These are phyloP conservation scores for Penicillium hordei DNA, from an alignment of 2,329 filamentous ascomycete genomes.

Conservation along the genomic window DNA sequence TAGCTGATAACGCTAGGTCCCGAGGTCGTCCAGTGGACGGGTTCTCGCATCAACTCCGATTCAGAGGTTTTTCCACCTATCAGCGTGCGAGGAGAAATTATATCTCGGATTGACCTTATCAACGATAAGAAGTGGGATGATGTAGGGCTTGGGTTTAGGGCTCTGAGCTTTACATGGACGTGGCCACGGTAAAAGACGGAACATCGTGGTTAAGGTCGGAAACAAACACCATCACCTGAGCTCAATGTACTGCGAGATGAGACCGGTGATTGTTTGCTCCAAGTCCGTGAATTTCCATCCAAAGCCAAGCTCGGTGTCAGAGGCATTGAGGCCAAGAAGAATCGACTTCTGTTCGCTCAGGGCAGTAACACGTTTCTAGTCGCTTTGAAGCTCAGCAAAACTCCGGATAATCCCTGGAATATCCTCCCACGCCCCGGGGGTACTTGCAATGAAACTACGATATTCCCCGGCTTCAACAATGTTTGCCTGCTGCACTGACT, in stretches of 20 bases:
- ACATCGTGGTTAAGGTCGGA: neutral
- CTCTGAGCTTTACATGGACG: neutral
- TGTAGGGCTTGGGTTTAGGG: slow-evolving; percentile 13
- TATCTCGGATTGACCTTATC: slow-evolving; percentile 6
- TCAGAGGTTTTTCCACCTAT: slow-evolving; percentile 28
- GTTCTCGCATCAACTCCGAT: slow-evolving; percentile 20
- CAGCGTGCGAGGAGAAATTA: slow-evolving; percentile 7
- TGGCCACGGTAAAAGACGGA: neutral
- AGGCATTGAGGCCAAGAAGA: neutral
- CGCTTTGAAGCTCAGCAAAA: too few relatives aligned
- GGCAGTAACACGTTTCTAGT: too few relatives aligned
- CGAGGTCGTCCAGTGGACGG: neutral
- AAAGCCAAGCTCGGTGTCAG: neutral
- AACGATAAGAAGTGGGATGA: slow-evolving; percentile 6
- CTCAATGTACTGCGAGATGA: neutral
- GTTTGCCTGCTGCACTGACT: too few relatives aligned
- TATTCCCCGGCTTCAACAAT: too few relatives aligned
- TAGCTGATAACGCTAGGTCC: neutral
- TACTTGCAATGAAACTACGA: too few relatives aligned
- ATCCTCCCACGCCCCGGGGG: too few relatives aligned
- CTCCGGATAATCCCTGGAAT: too few relatives aligned
- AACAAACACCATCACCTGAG: neutral
- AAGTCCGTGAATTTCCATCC: neutral
- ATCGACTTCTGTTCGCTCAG: too few relatives aligned
- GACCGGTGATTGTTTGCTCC: neutral